phyloP scores from a whole-genome alignment of 1,139 yeast species.

The Hanseniaspora gamundiae region DNA sequence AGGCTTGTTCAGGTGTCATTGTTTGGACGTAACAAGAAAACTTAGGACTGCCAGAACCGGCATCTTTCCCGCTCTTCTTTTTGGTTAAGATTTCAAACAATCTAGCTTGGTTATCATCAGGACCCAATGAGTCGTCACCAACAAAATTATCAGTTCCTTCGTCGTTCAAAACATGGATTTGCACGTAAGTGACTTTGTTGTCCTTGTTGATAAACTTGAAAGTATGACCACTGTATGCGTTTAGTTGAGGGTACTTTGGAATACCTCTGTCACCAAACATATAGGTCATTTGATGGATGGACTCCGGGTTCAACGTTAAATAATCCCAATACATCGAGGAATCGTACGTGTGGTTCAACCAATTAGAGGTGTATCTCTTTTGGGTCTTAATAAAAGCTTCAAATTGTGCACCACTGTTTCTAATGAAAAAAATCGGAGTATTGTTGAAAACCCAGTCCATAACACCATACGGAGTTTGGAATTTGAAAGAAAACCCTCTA shows the following conservation, averaged over 20 bases:
- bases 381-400: constrained; percentile 87
- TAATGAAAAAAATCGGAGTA: constrained; percentile 45
- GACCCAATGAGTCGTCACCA: constrained; percentile 50
- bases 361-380: constrained; percentile 50
- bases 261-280: constrained; percentile 65
- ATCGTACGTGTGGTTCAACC: constrained; percentile 32
- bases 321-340: constrained; percentile 61
- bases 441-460: constrained; percentile 52
- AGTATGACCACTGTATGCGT: constrained; percentile 70
- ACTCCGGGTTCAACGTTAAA: constrained; percentile 48
- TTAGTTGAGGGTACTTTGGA: constrained; percentile 51
- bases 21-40: constrained; percentile 61
- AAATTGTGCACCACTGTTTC: constrained; percentile 68
- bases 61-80: constrained; percentile 36
- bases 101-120: constrained; percentile 50
- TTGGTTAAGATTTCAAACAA: constrained; percentile 44
- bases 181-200: constrained; percentile 55
- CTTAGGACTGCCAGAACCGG: constrained; percentile 28
- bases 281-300: constrained; percentile 50
- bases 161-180: constrained; percentile 50
- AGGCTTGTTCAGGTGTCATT: constrained; percentile 63
- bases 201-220: constrained; percentile 56
- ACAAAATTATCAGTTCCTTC: constrained; percentile 48
- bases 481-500: constrained; percentile 44
- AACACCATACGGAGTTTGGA: constrained; percentile 48